Conservation (phyloP, 352 stramenopile genomes). For the Globisporangium canariense region DNA sequence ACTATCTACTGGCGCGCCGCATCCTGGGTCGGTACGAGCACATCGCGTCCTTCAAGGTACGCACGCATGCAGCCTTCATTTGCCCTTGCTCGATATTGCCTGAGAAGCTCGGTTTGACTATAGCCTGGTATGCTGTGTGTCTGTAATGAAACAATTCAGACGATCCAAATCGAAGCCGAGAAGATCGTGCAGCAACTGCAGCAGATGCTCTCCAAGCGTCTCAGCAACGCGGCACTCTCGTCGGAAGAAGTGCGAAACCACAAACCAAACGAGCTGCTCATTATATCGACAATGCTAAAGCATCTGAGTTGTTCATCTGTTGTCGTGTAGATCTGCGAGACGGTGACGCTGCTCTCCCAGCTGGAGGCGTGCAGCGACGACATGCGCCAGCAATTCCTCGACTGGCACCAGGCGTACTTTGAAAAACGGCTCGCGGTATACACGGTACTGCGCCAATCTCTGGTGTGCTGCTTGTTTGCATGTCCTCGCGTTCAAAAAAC, state of each 20-base stretch:
- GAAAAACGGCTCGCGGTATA: constrained; percentile 44
- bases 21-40: constrained; percentile 87
- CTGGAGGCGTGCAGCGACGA: constrained; percentile 68
- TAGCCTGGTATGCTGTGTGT: not conserved
- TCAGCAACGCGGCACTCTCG: constrained; percentile 39
- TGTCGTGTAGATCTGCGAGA: constrained; percentile 47
- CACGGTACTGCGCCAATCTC: constrained; percentile 27
- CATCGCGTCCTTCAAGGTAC: constrained; percentile 85
- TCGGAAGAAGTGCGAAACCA: constrained; percentile 43
- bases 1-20: constrained; percentile 80
- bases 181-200: constrained; percentile 83
- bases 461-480: not conserved
- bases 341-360: constrained; percentile 56
- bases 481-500: not conserved
- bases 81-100: not conserved
- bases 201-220: constrained; percentile 48
- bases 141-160: constrained; percentile 22
- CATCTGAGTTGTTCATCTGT: too few relatives aligned
- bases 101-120: not conserved
- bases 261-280: not conserved
- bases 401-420: constrained; percentile 82
- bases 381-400: constrained; percentile 80
- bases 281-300: not conserved
- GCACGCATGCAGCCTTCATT: not conserved
- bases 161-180: constrained; percentile 85